Base-by-base conservation (phyloP, 2,329 filamentous ascomycete genomes). In the Alternaria infectoria region DNA sequence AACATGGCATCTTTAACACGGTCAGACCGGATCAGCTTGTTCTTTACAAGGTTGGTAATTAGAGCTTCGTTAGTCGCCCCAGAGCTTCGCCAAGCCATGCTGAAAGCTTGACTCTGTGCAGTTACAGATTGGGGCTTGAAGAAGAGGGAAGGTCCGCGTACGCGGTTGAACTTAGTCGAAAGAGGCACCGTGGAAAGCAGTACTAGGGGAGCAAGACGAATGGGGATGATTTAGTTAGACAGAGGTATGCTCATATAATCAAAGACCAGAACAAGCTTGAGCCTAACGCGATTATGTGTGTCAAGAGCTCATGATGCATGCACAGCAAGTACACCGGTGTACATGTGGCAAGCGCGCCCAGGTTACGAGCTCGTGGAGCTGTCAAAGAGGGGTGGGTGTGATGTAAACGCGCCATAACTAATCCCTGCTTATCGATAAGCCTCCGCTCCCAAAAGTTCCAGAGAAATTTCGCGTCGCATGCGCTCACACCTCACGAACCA, bases 1-100 rank as follows among this genome's bases (percentile, higher is more conserved):
- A 91, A 81, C 85, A 98, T 97, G 59, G 95, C 94, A n/a, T 88
- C 84, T 73, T 90, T 91, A 32, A 97, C 92, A 23, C 86, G 83
- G 4, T 87, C 81, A 65, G 89, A 87, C n/a, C 85, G 90, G 69
- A 98, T 93, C 57, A 98, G 84, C 4, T 86, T 86, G 71, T 91
- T 88, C 44, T 81, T 84, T 77, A 84, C 89, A 61, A 99, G 85
- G 77, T 97, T 97, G 70, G 90, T 86, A 65, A 98, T 85, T 52
- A 99, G 86, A 60, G 89, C 89, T 44, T 82, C 81, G 79, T 98
- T 97, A 26, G 89, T 88, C 5, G 82, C 81, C 64, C 93, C 95
- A 7, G 90, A 91, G 79, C 91, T 93, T 69, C 89, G 88, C 96
- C 96, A 99, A 63, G 95, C 94, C 96, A 99, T 98, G 63, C 66